Base-by-base conservation (phyloP, 225 moss, liverwort and hornwort genomes). In the Lunularia cruciata region DNA sequence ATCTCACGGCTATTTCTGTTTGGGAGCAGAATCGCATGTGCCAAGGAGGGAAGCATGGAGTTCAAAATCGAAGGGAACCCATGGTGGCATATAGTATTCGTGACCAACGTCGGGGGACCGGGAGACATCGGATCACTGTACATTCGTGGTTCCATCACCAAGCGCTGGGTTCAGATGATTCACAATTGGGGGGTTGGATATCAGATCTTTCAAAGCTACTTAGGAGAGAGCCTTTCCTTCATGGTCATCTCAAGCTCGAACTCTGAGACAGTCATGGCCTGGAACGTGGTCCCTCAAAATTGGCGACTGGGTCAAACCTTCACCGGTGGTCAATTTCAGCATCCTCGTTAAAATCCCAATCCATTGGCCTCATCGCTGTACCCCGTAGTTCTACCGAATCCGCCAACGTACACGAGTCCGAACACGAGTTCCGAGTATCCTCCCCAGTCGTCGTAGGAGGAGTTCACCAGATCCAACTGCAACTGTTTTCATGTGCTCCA, bases 31-130 rank as follows among this genome's bases (percentile, higher is more conserved):
- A 43, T 79, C 2, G 38, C 78, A 40, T 79, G 78, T 32, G 38
- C 26, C 0, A 74, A 74, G 70, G 43, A 71, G 57, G 78, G 78
- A 14, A 74, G 69, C 51, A 79, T 79, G 73, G 37, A 70, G 45
- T 79, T 74, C 26, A 30, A 37, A 12, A 79, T 79, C 22, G 30
- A 40, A 15, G 78, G 78, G 38, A 79, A 79, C 22, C 57, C 57
- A 3, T 79, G 78, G 78, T 79, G 78, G 78, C 78, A 75, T 58
- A 79, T 79, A 23, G 74, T 79, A 3, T 75, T 79, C 60, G 70
- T 79, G 34, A 71, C 71, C 37, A 80, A 80, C 42, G 75, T 80
- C 22, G 75, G 61, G 47, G 72, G 75, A 39, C 75, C 75, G 12
- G 72, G 80, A 11, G 75, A 79, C 37, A 70, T 79, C 47, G 70